Conservation (phyloP, 495 filamentous ascomycete genomes). For the Penicillium roqueforti region DNA sequence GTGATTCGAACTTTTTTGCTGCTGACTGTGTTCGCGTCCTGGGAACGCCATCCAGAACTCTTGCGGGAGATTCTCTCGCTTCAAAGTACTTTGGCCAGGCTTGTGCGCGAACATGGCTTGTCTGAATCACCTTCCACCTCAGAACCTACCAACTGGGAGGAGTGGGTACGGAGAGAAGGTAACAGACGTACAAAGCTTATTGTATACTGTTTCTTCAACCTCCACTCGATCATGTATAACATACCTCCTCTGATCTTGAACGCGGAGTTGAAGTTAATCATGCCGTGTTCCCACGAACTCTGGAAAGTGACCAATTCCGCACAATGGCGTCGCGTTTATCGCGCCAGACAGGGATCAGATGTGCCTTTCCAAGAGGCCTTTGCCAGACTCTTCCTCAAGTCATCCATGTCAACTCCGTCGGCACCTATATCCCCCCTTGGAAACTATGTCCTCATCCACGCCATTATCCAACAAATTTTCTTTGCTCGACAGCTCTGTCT, state of each 20-base stretch:
- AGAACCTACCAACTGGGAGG: conserved; percentile 45
- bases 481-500: conserved; percentile 47
- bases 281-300: conserved; percentile 49
- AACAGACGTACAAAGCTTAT: conserved; percentile 49
- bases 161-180: conserved; percentile 48
- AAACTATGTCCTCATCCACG: conserved; percentile 53
- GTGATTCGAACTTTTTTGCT: conserved; percentile 47
- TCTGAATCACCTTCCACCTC: conserved; percentile 30
- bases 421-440: conserved; percentile 51
- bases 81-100: conserved; percentile 46
- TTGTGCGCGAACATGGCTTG: conserved; percentile 48
- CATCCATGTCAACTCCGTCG: conserved; percentile 41
- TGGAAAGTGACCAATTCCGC: conserved; percentile 47
- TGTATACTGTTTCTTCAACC: conserved; percentile 53
- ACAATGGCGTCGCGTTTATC: conserved; percentile 44
- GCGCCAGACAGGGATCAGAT: conserved; percentile 33
- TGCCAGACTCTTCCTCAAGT: conserved; percentile 42
- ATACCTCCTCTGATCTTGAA: conserved; percentile 51
- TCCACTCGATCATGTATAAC: conserved; percentile 53
- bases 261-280: conserved; percentile 46
- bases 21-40: conserved; percentile 50
- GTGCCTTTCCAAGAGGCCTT: conserved; percentile 49
- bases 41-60: conserved; percentile 49
- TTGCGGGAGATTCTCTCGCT: conserved; percentile 48
- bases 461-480: conserved; percentile 52